Evolutionary conservation across 139 green algal species (phyloP).

Genomic region (Cymbomonas tetramitiformis): DNA sequence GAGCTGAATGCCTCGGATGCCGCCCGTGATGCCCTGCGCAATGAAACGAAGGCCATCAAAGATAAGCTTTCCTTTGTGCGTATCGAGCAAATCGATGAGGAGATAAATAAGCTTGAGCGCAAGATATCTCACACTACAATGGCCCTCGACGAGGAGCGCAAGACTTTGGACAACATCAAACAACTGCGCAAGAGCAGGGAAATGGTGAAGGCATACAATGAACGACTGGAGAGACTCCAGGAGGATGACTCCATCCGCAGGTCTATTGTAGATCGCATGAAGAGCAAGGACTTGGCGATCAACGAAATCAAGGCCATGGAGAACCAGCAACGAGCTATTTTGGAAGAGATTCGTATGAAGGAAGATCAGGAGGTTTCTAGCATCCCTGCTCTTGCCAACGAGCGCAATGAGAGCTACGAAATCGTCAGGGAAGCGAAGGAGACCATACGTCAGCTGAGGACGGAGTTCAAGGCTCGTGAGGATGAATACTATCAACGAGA

Average conservation of each 20-base stretch:
- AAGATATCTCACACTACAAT: constrained; percentile 36
- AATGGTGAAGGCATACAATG: constrained; percentile 35
- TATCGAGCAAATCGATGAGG: constrained; percentile 41
- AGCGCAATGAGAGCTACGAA: constrained; percentile 31
- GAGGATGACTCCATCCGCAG: constrained; percentile 23
- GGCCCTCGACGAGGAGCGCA: constrained; percentile 42
- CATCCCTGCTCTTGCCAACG: constrained; percentile 29
- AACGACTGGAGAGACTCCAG: constrained; percentile 30
- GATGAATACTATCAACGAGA: constrained; percentile 35
- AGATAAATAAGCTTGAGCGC: constrained; percentile 36
- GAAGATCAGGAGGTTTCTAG: constrained; percentile 23
- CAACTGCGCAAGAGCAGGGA: constrained; percentile 33
- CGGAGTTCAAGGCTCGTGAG: constrained; percentile 29
- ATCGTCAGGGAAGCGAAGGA: constrained; percentile 27
- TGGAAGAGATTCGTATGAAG: constrained; percentile 13
- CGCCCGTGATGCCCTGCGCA: constrained; percentile 25
- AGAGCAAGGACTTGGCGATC: constrained; percentile 34
- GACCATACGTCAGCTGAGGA: constrained; percentile 21
- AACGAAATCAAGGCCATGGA: constrained; percentile 36
- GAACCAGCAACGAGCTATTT: constrained; percentile 16
- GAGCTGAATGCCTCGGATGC: constrained; percentile 29
- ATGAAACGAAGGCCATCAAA: constrained; percentile 28
- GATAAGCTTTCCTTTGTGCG: constrained; percentile 27
- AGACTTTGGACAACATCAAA: constrained; percentile 36
- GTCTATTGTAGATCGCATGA: constrained; percentile 25